Evolutionary conservation across 306 rosid species (phyloP), one percentile per base, ranked within the genome.

Genomic region (Geum urbanum): DNA sequence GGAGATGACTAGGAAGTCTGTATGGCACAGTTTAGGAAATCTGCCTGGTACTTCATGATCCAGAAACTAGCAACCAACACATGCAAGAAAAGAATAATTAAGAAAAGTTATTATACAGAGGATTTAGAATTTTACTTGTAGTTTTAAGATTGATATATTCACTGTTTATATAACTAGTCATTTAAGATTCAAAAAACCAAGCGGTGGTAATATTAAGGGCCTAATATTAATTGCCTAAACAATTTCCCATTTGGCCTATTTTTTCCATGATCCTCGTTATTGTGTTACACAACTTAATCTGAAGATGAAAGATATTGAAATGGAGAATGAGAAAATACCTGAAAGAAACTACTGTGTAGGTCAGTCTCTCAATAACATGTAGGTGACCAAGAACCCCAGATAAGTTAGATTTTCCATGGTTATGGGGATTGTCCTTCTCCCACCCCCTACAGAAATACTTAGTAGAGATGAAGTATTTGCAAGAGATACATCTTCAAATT

Each of bases 1-100:
- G 40, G 57, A 77, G 81, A 68, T 18, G 13, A 39, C 35, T 12
- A 72, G 74, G 70, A 72, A 66, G 70, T 35, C 49, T 72, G 47
- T 43, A 20, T 40, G 81, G 81, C 47, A 77, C 41, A 52, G 8
- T 35, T 24, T 32, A 32, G 37, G 37, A 32, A 32, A 3, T 32
- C 4, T 32, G 37, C 37, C 37, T 1, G 37, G 37, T 32, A 32
- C 37, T 32, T 45, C 10, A 43, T 32, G 7, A 54, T 43, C 69
- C 63, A 72, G 49, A 72, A 77, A 59, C 77, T 66, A 43, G 59
- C 40, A 67, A 48, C 43, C 12, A 68, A 41, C 57, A 73, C 49
- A 59, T 49, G 70, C 73, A 66, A 8, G n/a, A 45, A 75, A 18
- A 7, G 8, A 67, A 59, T 8, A 63, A 49, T 55, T 35, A 39